Percentiles rank a stretch among this genome's conserved stretches.
Conservation (phyloP, 805 yeast genomes). For the Kodamaea laetipori region DNA sequence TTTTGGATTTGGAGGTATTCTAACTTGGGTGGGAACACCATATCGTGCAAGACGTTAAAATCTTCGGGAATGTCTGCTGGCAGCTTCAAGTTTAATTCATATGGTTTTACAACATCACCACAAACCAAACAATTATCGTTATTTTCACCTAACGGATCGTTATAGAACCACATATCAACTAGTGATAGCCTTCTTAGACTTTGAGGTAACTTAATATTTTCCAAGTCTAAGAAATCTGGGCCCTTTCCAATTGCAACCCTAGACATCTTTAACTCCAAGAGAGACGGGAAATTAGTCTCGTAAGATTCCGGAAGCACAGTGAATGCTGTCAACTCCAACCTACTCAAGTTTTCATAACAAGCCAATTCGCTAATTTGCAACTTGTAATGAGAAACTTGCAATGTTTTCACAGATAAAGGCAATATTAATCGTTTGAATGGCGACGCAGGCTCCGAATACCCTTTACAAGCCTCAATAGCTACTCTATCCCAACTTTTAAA, state of each 20-base stretch:
- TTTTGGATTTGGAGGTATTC: background rate
- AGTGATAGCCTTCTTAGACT: background rate
- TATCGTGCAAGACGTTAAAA: background rate
- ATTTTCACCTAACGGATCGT: background rate
- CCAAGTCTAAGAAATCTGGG: background rate
- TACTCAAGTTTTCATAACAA: background rate
- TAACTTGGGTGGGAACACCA: background rate
- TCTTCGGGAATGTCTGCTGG: background rate
- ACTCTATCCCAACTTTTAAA: constrained; percentile 3
- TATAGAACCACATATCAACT: constrained; percentile 2
- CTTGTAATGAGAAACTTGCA: background rate
- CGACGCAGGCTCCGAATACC: constrained; percentile 1
- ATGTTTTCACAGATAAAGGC: background rate
- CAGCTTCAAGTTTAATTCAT: background rate
- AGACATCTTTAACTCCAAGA: constrained; percentile 1
- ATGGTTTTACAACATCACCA: background rate
- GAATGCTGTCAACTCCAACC: background rate
- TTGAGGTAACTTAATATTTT: background rate
- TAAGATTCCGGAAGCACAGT: background rate
- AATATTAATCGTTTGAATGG: background rate
- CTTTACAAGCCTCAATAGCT: constrained; percentile 1
- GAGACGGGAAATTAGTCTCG: background rate
- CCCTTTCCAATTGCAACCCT: background rate
- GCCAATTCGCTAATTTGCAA: background rate
- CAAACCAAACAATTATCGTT: constrained; percentile 1